phyloP scores from a whole-genome alignment of 2,329 filamentous ascomycete genomes.

The Cercospora sp. region DNA sequence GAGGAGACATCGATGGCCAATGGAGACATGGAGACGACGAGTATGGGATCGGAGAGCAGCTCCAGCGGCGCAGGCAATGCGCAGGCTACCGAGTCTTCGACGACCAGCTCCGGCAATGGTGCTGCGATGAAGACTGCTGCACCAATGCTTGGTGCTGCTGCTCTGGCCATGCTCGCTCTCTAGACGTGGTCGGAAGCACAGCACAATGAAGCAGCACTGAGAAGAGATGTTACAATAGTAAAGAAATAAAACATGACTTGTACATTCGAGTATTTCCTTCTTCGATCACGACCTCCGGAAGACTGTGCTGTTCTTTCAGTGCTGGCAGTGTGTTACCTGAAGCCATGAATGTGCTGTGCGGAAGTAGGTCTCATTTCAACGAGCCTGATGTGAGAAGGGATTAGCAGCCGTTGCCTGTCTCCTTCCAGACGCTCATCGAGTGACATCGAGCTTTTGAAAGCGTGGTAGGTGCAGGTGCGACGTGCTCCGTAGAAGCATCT shows the following conservation, averaged over 20 bases:
- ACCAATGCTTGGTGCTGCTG: conserved; percentile 3
- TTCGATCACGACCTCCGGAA: background rate
- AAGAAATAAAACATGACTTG: background rate
- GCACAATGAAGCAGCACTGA: background rate
- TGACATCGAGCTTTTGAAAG: too few species aligned
- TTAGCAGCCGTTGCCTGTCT: too few species aligned
- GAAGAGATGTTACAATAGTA: background rate
- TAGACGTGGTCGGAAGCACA: background rate
- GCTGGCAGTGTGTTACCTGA: background rate
- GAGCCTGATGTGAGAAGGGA: background rate
- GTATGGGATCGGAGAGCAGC: background rate
- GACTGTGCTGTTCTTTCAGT: background rate
- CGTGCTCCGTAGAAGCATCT: too few species aligned
- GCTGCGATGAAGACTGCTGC: conserved; percentile 1
- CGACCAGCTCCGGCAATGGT: background rate
- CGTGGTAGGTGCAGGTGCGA: too few species aligned
- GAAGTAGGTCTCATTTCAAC: background rate
- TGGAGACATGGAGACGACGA: background rate
- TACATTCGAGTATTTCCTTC: background rate
- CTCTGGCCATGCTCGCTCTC: background rate
- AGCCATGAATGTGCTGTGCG: background rate
- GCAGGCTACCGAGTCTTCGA: background rate
- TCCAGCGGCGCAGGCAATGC: background rate
- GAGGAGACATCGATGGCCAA: background rate
- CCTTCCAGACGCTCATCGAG: too few species aligned